These are phyloP conservation scores for Cadophora sp. DNA, from an alignment of 2,329 filamentous ascomycete genomes.

Conservation along the genomic window DNA sequence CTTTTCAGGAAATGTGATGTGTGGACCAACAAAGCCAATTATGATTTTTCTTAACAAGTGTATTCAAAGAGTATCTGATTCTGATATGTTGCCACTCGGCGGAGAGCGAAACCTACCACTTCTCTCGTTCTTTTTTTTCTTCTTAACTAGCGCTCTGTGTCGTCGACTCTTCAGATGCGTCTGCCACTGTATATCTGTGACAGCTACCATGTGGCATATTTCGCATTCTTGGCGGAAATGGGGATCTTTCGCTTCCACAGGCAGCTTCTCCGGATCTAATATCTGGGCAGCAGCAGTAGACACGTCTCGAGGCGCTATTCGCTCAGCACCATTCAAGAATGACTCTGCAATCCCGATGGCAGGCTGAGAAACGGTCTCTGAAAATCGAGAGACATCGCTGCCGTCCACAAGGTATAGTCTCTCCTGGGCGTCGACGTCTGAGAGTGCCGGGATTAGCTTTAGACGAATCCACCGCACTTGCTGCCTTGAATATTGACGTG, in stretches of 20 bases:
- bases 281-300: slow-evolving; percentile 62
- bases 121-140: slow-evolving; percentile 32
- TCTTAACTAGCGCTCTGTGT: slow-evolving; percentile 47
- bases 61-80: slow-evolving; percentile 10
- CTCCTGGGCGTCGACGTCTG: slow-evolving; percentile 57
- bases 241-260: slow-evolving; percentile 50
- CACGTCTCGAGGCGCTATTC: slow-evolving; percentile 59
- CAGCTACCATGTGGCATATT: slow-evolving; percentile 69
- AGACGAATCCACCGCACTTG: slow-evolving; percentile 88
- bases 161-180: slow-evolving; percentile 53
- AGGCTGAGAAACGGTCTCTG: slow-evolving; percentile 66
- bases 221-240: slow-evolving; percentile 70
- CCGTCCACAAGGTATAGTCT: slow-evolving; percentile 83
- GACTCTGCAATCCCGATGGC: slow-evolving; percentile 65
- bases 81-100: slow-evolving; percentile 15
- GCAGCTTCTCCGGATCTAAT: slow-evolving; percentile 60
- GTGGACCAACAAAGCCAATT: too few species aligned
- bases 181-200: slow-evolving; percentile 61
- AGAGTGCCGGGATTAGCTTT: slow-evolving; percentile 77
- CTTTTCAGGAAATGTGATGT: not conserved
- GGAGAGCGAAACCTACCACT: slow-evolving; percentile 31
- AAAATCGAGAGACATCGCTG: slow-evolving; percentile 69
- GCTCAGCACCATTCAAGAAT: slow-evolving; percentile 65
- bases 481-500: slow-evolving; percentile 84
- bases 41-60: not conserved